Conservation (phyloP, 805 yeast genomes). For the Cyberlindnera americana region DNA sequence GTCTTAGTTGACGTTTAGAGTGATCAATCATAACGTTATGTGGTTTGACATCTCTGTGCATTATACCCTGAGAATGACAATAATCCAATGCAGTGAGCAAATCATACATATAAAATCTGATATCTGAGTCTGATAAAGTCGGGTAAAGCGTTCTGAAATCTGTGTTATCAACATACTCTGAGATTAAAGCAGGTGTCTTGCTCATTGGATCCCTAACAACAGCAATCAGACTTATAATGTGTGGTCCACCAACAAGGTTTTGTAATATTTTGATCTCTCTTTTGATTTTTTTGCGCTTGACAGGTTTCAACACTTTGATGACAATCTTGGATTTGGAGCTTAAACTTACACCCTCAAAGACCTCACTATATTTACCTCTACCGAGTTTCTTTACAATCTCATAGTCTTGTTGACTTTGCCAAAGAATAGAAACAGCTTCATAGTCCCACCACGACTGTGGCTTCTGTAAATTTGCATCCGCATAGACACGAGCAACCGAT, state of each 20-base stretch:
- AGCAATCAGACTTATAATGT: conserved; percentile 70
- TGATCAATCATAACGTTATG: conserved; percentile 95
- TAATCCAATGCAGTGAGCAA: conserved; percentile 79
- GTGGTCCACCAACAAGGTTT: conserved; percentile 81
- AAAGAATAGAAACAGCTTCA: conserved; percentile 63
- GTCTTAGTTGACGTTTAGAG: conserved; percentile 51
- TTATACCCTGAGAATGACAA: conserved; percentile 90
- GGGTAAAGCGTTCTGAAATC: conserved; percentile 89
- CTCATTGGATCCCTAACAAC: conserved; percentile 84
- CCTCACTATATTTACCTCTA: conserved; percentile 92
- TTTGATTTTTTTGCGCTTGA: conserved; percentile 86
- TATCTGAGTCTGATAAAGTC: conserved; percentile 67
- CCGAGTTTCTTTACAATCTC: conserved; percentile 85
- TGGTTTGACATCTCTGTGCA: conserved; percentile 93
- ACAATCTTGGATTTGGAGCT: conserved; percentile 64
- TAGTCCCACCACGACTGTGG: conserved; percentile 90
- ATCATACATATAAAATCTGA: conserved; percentile 80
- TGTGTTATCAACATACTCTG: conserved; percentile 78
- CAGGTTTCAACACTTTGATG: conserved; percentile 90
- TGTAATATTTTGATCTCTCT: conserved; percentile 86
- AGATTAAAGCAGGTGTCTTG: conserved; percentile 84
- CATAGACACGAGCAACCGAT: conserved; percentile 73
- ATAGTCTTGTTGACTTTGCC: conserved; percentile 85
- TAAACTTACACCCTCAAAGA: conserved; percentile 77
- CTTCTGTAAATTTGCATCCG: conserved; percentile 71